A percentile compares a stretch with the other conserved stretches of the same genome.
phyloP scores from a whole-genome alignment of 1,284 basidiomycete species.

The Coniferiporia weirii region DNA sequence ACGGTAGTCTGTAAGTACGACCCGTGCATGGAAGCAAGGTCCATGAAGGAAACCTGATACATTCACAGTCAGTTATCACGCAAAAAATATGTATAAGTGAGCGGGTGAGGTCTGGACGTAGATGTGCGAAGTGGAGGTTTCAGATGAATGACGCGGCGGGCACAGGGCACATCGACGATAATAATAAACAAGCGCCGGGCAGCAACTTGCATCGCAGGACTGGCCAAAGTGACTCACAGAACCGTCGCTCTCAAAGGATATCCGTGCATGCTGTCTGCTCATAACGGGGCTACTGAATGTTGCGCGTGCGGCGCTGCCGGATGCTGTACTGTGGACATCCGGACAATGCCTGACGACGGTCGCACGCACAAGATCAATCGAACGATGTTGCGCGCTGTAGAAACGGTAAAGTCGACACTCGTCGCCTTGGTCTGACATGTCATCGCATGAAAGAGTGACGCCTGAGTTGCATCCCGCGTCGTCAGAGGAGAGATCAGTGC shows the following conservation, averaged over 20 bases:
- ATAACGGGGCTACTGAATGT: conserved; percentile 18
- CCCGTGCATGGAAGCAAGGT: conserved; percentile 15
- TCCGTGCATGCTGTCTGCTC: conserved; percentile 16
- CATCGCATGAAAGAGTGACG: conserved; percentile 13
- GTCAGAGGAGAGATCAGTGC: not conserved
- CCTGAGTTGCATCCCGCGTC: not conserved
- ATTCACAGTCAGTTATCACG: not conserved
- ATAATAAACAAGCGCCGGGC: not conserved
- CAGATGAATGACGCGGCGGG: too few species aligned
- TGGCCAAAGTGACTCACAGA: conserved; percentile 4
- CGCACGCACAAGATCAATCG: conserved; percentile 15
- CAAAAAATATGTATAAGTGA: not conserved
- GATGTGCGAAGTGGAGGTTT: too few species aligned
- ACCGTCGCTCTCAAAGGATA: conserved; percentile 11
- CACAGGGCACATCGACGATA: not conserved
- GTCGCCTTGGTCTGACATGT: conserved; percentile 8
- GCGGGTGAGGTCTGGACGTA: too few species aligned
- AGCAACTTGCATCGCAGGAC: not conserved
- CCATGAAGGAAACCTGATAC: conserved; percentile 10
- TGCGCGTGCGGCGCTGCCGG: conserved; percentile 5
- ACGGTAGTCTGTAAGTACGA: conserved; percentile 5
- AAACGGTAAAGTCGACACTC: conserved; percentile 3
- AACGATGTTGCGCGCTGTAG: not conserved
- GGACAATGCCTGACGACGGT: not conserved
- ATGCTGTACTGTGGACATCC: not conserved